Base-by-base conservation (phyloP, 306 rosid genomes). In the Corylus americana region DNA sequence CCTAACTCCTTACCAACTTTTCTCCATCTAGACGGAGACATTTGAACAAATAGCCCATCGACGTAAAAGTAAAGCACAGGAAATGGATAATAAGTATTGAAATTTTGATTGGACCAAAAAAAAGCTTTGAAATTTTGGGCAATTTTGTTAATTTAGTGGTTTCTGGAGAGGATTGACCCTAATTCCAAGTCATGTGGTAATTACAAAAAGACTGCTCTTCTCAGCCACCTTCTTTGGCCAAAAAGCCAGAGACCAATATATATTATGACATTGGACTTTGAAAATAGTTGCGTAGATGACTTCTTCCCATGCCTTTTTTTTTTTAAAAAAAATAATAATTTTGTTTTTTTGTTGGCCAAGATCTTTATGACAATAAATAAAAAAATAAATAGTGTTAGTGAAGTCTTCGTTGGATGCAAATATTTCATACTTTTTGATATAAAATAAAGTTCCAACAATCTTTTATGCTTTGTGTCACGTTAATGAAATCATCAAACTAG, bases 21-120 rank as follows among this genome's bases (percentile, higher is more conserved):
- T 77, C 61, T 29, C 67, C 54, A 0, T 14, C 13, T 14, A 25
- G 78, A 77, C 20, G 8, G 71, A 5, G 78, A 63, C 85, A 48
- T 78, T 51, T 3, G 74, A 77, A 20, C 58, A 58, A 16, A 75
- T 14, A 22, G 51, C 4, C 22, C 7, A n/a, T 22, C 22, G 22
- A 14, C 18, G 27, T 22, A 17, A 37, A 42, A 48, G 54, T 47
- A 49, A 48, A 69, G 58, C 11, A 58, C 72, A 9, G 7, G 50
- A 2, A 25, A 0, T 14, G 4, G 8, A 48, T 42, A 42, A 42
- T 42, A 74, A 55, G 55, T 61, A 4, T 61, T 55, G 13, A 37
- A 31, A 31, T 5, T 35, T 64, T 14, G 45, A 64, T 64, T 31
- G 11, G 45, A 14, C 45, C 1, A 35, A 64, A 64, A 7, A 20